Conservation (phyloP, 305 asterid genomes). For the Fraxinus floribunda region DNA sequence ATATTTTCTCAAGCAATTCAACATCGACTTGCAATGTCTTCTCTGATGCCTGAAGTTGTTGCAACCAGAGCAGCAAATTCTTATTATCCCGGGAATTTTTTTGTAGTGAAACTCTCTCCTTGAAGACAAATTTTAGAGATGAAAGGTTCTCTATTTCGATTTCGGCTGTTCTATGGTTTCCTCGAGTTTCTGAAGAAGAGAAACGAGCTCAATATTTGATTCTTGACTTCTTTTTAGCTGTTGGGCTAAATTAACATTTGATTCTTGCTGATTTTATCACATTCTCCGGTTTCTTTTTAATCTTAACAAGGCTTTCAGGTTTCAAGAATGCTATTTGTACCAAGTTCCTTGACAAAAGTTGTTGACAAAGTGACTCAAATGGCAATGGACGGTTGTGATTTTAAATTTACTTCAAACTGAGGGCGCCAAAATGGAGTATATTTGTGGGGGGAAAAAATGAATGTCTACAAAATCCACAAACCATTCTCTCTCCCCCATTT, state of each 20-base stretch:
- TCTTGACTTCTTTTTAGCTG: constrained; percentile 79
- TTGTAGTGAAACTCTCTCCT: constrained; percentile 27
- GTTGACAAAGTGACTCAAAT: no score
- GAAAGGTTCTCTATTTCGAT: constrained; percentile 61
- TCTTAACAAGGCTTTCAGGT: constrained; percentile 38
- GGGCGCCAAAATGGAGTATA: no score
- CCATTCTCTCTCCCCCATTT: no score
- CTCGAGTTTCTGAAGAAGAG: constrained; percentile 82
- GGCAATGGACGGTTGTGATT: no score
- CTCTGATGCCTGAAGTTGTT: constrained; percentile 49
- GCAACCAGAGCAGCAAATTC: constrained; percentile 33
- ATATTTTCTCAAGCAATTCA: constrained; percentile 37
- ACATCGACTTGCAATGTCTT: constrained; percentile 39
- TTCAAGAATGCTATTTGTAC: no score
- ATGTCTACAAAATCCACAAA: no score
- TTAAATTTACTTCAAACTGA: no score
- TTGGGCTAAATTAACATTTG: constrained; percentile 55
- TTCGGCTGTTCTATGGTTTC: constrained; percentile 70
- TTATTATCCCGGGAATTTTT: constrained; percentile 31
- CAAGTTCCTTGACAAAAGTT: no score
- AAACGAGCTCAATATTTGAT: constrained; percentile 73
- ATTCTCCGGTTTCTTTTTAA: constrained; percentile 55
- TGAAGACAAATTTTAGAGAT: constrained; percentile 27
- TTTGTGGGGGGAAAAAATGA: no score
- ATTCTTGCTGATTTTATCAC: constrained; percentile 63